Evolutionary conservation across 371 early-diverging fungal genomes (phyloP).

Genomic region (Apophysomyces ossiformis): DNA sequence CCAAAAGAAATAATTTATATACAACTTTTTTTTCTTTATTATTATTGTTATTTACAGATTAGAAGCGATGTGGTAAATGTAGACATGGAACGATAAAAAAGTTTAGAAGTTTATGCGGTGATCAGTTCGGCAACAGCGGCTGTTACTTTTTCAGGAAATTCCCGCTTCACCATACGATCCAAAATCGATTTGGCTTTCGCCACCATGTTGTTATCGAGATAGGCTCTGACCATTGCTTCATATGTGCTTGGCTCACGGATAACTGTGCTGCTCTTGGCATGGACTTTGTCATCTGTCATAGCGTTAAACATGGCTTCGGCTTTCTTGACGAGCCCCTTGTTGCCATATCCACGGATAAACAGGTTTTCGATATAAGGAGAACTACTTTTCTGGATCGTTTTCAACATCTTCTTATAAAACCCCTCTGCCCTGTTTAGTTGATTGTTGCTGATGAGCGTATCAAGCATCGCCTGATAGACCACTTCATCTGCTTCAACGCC

Average conservation of each 20-base stretch:
- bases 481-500: slow-evolving; percentile 54
- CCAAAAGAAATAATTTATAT: neutral
- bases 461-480: slow-evolving; percentile 66
- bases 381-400: slow-evolving; percentile 27
- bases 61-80: neutral
- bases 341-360: slow-evolving; percentile 66
- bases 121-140: slow-evolving; percentile 38
- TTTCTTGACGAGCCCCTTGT: slow-evolving; percentile 43
- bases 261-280: slow-evolving; percentile 21
- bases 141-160: slow-evolving; percentile 54
- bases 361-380: slow-evolving; percentile 69
- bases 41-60: neutral
- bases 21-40: neutral
- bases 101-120: neutral
- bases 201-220: slow-evolving; percentile 50
- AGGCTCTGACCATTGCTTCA: slow-evolving; percentile 66
- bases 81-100: neutral
- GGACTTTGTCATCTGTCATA: slow-evolving; percentile 57
- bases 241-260: slow-evolving; percentile 69
- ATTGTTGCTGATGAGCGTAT: slow-evolving; percentile 56
- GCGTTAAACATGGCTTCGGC: slow-evolving; percentile 56
- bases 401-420: slow-evolving; percentile 39
- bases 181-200: slow-evolving; percentile 49
- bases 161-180: slow-evolving; percentile 46
- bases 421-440: slow-evolving; percentile 49